Base-by-base conservation (phyloP, 768 basidiomycete genomes). In the Phylloporus arenicola region DNA sequence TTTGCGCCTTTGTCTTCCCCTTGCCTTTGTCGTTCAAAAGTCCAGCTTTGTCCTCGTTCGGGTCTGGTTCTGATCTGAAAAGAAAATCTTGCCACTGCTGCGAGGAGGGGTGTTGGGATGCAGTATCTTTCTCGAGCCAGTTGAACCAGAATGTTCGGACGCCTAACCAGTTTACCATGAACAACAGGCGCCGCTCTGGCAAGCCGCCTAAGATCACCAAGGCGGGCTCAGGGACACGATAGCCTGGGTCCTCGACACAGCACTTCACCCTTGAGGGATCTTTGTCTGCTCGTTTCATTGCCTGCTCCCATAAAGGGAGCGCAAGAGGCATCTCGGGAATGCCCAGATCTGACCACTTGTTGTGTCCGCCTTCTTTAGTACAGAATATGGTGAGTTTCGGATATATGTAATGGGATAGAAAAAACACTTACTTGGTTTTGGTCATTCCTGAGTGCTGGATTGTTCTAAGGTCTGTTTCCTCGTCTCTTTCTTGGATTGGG, bases 21-120 rank as follows among this genome's bases (percentile, higher is more conserved):
- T 19, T 39, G 20, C 3, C 35, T 37, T 37, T 19, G 17, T 12
- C 12, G 14, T 33, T 37, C 7, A 9, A 16, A 37, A n/a, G 35
- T n/a, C 8, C n/a, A 8, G 2, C 35, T n/a, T 22, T n/a, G 9
- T 39, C 20, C 27, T 27, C 8, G 27, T 1, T 4, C 9, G 7
- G 27, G 17, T 22, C 35, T 2, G 34, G 10, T 17, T 16, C 4
- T 3, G 29, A 30, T 10, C 48, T 48, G 25, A 44, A 46, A n/a
- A 56, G 54, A 33, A 52, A 49, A 11, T 56, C 47, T 5, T 22
- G 17, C 54, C 54, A 56, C 31, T 48, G 42, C 16, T 56, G 51
- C 13, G 17, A 24, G 13, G 14, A 27, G 27, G 27, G 27, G 7
- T 27, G 7, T 27, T 27, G 27, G 27, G 27, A 4, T 1, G 27